Conservation (phyloP, 257 asterid species). For the Solanum pimpinellifolium region DNA sequence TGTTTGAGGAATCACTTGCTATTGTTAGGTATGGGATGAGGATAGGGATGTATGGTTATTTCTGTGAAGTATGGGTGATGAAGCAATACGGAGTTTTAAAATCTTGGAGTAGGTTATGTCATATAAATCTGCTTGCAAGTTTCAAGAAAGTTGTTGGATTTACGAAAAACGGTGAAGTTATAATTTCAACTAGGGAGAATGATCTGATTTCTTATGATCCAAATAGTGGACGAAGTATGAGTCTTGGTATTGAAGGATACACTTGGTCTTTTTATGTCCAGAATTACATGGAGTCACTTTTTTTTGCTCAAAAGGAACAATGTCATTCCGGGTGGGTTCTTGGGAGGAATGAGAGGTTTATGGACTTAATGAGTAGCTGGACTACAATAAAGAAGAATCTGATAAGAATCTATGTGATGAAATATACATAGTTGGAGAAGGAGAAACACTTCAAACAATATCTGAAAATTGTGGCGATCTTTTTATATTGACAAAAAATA, state of each 20-base stretch:
- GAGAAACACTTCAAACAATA: slow-evolving; percentile 16
- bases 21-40: background rate
- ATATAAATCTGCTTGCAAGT: slow-evolving; percentile 7
- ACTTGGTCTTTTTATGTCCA: too few relatives aligned
- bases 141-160: background rate
- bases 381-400: too few relatives aligned
- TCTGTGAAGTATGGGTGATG: slow-evolving; percentile 30
- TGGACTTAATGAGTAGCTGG: too few relatives aligned
- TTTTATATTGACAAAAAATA: slow-evolving; percentile 12
- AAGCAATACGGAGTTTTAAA: slow-evolving; percentile 28
- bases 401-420: background rate
- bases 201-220: too few relatives aligned
- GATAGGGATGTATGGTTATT: background rate
- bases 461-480: slow-evolving; percentile 12
- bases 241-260: too few relatives aligned
- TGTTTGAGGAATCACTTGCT: slow-evolving; percentile 17
- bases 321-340: too few relatives aligned
- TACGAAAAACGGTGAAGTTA: too few relatives aligned
- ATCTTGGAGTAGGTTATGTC: slow-evolving; percentile 39
- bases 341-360: too few relatives aligned
- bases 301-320: too few relatives aligned
- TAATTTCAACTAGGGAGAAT: too few relatives aligned
- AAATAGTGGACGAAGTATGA: too few relatives aligned
- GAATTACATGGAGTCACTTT: too few relatives aligned
- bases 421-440: slow-evolving; percentile 16